phyloP scores from a whole-genome alignment of 192 early-diverging fungal species.

The Backusella psychrophila region DNA sequence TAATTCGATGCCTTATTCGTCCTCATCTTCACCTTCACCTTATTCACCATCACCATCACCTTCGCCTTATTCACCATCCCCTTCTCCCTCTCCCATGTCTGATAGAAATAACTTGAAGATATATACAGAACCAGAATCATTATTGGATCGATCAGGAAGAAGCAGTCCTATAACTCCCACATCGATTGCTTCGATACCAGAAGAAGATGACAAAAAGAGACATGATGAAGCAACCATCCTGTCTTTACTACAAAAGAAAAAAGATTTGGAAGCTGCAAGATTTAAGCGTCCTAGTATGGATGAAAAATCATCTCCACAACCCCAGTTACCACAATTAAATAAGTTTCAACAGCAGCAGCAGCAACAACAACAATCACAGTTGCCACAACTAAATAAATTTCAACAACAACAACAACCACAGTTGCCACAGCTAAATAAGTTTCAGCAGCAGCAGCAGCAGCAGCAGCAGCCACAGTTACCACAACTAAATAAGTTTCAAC shows the following conservation, averaged over 20 bases:
- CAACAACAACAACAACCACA: constrained; percentile 17
- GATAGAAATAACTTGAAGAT: background rate
- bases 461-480: background rate
- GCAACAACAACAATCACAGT: constrained; percentile 16
- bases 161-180: constrained; percentile 3
- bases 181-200: background rate
- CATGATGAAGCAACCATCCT: background rate
- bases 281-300: constrained; percentile 3
- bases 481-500: constrained; percentile 19
- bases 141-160: background rate
- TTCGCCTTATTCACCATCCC: background rate
- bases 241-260: constrained; percentile 6
- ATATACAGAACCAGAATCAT: constrained; percentile 14
- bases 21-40: constrained; percentile 1
- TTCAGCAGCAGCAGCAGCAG: constrained; percentile 9
- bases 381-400: background rate
- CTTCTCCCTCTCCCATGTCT: constrained; percentile 2
- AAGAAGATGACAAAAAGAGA: constrained; percentile 2
- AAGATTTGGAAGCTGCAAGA: constrained; percentile 3
- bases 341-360: constrained; percentile 14
- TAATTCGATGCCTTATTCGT: constrained; percentile 9
- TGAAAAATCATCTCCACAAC: constrained; percentile 7
- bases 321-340: constrained; percentile 27
- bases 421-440: constrained; percentile 21
- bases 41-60: background rate